Conservation (phyloP, 2,329 filamentous ascomycete genomes). For the Arthrobotrys musiformis region DNA sequence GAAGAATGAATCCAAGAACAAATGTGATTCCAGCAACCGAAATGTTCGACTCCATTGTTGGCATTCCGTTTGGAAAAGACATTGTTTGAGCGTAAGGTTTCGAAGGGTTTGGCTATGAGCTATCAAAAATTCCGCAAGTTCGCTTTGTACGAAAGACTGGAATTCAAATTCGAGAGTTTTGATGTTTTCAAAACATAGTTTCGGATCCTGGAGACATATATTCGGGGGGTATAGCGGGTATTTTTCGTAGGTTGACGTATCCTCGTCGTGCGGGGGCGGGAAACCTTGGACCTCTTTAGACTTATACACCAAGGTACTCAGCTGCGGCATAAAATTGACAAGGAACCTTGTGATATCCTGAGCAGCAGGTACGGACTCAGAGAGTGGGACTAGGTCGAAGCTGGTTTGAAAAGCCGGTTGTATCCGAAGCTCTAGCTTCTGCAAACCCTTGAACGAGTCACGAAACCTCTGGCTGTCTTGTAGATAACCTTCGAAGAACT, state of each 20-base stretch:
- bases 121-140: neutral
- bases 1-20: neutral
- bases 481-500: too few species aligned
- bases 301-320: neutral
- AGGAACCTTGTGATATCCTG: neutral
- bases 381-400: too few species aligned
- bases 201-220: neutral
- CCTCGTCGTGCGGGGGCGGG: neutral
- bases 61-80: neutral
- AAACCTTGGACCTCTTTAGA: too few species aligned
- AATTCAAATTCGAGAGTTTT: neutral
- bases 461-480: neutral
- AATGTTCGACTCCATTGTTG: neutral
- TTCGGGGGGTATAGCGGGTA: neutral
- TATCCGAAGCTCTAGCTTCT: neutral
- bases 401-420: too few species aligned
- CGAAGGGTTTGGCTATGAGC: neutral
- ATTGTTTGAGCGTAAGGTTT: neutral
- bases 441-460: neutral
- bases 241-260: neutral
- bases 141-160: neutral
- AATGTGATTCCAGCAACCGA: neutral
- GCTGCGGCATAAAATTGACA: neutral
- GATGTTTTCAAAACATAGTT: neutral
- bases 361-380: neutral